Base-by-base conservation (phyloP, 768 basidiomycete genomes). In the Auricularia sp. region DNA sequence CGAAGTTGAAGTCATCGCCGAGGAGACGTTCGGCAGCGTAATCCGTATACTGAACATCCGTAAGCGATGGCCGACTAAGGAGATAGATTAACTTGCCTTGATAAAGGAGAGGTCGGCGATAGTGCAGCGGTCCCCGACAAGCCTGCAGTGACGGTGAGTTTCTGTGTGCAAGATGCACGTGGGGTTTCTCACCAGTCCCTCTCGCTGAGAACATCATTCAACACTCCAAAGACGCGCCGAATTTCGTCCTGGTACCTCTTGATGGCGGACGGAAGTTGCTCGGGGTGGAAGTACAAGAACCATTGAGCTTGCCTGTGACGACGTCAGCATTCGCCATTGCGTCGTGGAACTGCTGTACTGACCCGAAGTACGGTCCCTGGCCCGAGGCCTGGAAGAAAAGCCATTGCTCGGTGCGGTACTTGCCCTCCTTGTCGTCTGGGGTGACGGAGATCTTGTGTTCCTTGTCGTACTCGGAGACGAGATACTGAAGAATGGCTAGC, bases 201-300 rank as follows among this genome's bases (percentile, higher is more conserved):
- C 42, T 66, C 62, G 36, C 36, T 62, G 11, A 69, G 62, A 10
- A 64, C 60, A 11, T 62, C 62, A 18, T 69, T 64, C 7, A 69
- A 53, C 4, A 69, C 68, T n/a, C 66, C 66, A 34, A 68, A 62
- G 44, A 69, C 62, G 33, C 68, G 68, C 16, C 47, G 36, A 33
- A 62, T 65, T 39, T 69, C 68, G 36, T 67, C 64, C 39, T 65
- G 61, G 61, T 68, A 69, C 18, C 68, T 35, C 34, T 66, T 59
- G 34, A 68, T 44, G 10, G 66, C 68, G 16, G 61, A 63, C 16
- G 67, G 65, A 23, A 68, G 21, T 33, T 66, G 36, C 62, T 68
- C 68, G 2, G 64, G 51, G 61, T 68, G 67, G 56, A 34, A 64
- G 51, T 44, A 63, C 33, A 59, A 63, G 67, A 69, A 69, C 68